Base-by-base conservation (phyloP, 257 asterid genomes). In the Prunella vulgaris region DNA sequence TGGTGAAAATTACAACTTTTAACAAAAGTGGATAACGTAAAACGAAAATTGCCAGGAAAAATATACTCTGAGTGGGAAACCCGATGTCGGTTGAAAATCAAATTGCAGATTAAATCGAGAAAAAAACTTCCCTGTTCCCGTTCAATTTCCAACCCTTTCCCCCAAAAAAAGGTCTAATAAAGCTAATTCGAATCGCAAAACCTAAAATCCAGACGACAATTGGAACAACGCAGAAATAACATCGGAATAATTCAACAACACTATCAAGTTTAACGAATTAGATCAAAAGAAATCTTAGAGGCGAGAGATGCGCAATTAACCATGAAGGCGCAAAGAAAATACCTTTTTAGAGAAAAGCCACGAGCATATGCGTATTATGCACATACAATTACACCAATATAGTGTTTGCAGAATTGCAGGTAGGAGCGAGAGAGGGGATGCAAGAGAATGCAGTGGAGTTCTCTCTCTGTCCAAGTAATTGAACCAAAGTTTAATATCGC, bases 381-480 rank as follows among this genome's bases (percentile, higher is more conserved):
- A 30, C 70, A 76, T 25, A 28, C 38, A 8, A 1, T 15, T 14
- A 12, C 30, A 33, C 65, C 18, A 17, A 67, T 21, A 8, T 24
- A 14, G 10, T 44, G 6, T 20, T 14, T 57, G 33, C 25, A 10
- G 69, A 68, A n/a, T 14, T 37, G 52, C 12, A 35, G 40, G 7
- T 7, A 33, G 42, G 48, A 12, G 44, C 33, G 73, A 32, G 69
- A 57, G 21, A 35, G 37, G 18, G 69, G 35, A 13, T 54, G 76
- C 59, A 70, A 7, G 72, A 61, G 74, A 67, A 57, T 48, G 80
- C 8, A 59, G 32, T 46, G 52, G 73, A 71, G 60, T 10, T 18
- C 59, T 58, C 60, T 18, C 59, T 58, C 60, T 66, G 49, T 46
- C 51, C 57, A 5, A 10, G 8, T 21, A 52, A 42, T 52, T 35